Base-by-base conservation (phyloP, 2,329 filamentous ascomycete genomes). In the Xylariaceae sp. region DNA sequence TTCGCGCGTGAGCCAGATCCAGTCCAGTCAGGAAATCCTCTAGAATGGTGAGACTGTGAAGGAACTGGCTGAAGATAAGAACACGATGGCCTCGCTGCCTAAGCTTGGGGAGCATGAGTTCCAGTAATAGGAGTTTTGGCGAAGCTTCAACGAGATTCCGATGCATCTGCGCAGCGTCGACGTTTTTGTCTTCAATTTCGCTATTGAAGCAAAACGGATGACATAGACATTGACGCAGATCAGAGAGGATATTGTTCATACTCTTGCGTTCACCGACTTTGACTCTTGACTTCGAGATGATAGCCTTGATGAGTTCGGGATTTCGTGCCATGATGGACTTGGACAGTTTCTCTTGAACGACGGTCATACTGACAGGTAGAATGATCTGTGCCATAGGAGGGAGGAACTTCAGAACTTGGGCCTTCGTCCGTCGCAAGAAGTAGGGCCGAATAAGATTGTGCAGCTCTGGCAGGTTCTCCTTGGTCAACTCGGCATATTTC, bases 381-480 rank as follows among this genome's bases (percentile, higher is more conserved):
- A 99, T 97, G 66, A 99, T 92, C 69, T 97, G 93, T 1, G 89
- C 88, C 84, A 99, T 92, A 0, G 93, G 88, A 0, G 94, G 94
- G 8, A 99, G 78, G 73, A 97, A 96, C 45, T 90, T 93, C 55
- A 99, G 79, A 0, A 97, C 93, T 62, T 93, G 88, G 10, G 87
- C 87, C 72, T 99, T 99, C 2, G 94, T 97, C 50, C 94, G 87
- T 51, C 84, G 78, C 23, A 87, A 73, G 64, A 88, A 87, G 66
- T 86, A 87, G 0, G 85, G 85, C 1, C 90, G 85, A 62, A 97
- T 95, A 69, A 92, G 82, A 2, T 88, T 83, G 68, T 97, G 94
- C 0, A 99, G 78, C 71, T 90, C 81, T 0, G 84, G 82, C 9
- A 97, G 81, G 59, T 92, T 96, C 34, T 95, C 88, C 53, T 88